Base-by-base conservation (phyloP, 768 basidiomycete genomes). In the Royoungia palumana region DNA sequence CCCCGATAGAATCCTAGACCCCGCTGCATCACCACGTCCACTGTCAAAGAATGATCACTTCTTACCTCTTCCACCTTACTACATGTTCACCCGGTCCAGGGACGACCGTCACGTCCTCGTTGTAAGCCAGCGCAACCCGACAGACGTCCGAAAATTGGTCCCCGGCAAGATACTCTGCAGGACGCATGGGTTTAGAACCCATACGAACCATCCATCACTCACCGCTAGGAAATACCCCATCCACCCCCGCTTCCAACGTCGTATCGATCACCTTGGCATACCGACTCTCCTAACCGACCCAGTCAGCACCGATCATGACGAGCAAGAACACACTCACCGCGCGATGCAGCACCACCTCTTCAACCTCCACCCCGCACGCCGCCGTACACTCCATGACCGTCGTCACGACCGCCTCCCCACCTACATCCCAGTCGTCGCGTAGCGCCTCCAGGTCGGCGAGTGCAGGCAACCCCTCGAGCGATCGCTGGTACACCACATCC, bases 41-140 rank as follows among this genome's bases (percentile, higher is more conserved):
- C 21, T 21, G 27, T 13, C 5, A 5, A n/a, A 5, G 6, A 42
- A 39, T 12, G 28, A 28, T 5, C 5, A 47, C 21, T 41, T 10
- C 63, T 34, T 59, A 80, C 87, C 83, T 80, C 69, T 77, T 71
- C 89, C 89, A 91, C 19, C 61, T 69, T 22, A 89, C 60, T 34
- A 75, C 69, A 57, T 85, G 87, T 49, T 70, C 70, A 4, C 85
- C 89, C 0, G 82, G 80, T 14, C 76, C 75, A 8, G 69, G 60
- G 32, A 81, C 68, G 5, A 58, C 51, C 17, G 64, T 51, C 12
- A 68, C 64, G 14, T 75, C 73, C 27, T 75, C 79, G 20, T 69
- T 65, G 22, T 68, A 56, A 4, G 72, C 62, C 49, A 85, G 60
- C 38, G 69, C 72, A 35, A 88, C 66, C 11, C 77, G 75, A 56